These are phyloP conservation scores for Neurospora tetrasperma DNA, from an alignment of 495 filamentous ascomycete genomes.

Conservation along the genomic window DNA sequence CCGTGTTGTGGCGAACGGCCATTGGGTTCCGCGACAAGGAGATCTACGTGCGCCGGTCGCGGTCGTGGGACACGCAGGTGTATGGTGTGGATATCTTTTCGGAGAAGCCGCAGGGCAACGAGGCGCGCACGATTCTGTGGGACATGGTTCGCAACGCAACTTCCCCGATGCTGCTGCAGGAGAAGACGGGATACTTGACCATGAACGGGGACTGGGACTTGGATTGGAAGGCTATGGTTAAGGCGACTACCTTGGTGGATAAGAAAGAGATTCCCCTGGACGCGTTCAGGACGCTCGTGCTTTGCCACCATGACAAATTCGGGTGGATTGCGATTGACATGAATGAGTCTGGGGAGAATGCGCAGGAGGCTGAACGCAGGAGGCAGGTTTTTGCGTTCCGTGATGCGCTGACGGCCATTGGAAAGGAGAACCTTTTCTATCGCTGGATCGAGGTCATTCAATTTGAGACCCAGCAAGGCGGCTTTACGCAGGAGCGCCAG, in stretches of 20 bases:
- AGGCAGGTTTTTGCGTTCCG: constrained; percentile 61
- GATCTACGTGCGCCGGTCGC: constrained; percentile 62
- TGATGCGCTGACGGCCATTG: constrained; percentile 56
- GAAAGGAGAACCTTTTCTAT: constrained; percentile 78
- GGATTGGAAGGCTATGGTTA: constrained; percentile 66
- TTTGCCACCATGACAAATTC: constrained; percentile 52
- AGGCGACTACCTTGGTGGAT: constrained; percentile 53
- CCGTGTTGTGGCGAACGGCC: constrained; percentile 57
- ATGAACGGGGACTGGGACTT: constrained; percentile 73
- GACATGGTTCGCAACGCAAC: constrained; percentile 41
- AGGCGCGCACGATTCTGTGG: constrained; percentile 22
- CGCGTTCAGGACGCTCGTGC: constrained; percentile 52
- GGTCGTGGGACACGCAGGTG: constrained; percentile 45
- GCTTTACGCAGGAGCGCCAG: constrained; percentile 61
- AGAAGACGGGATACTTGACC: constrained; percentile 70
- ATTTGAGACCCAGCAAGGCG: constrained; percentile 64
- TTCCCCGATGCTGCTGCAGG: constrained; percentile 45
- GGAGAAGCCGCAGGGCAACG: constrained; percentile 3
- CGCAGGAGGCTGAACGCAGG: constrained; percentile 42
- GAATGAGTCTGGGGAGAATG: constrained; percentile 37
- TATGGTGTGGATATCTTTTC: constrained; percentile 14
- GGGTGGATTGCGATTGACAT: constrained; percentile 55
- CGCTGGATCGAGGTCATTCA: constrained; percentile 79
- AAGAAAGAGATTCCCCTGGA: constrained; percentile 43
- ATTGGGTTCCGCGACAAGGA: constrained; percentile 62